These are phyloP conservation scores for Gynandropsis gynandra DNA, from an alignment of 345 rosid genomes.

Conservation along the genomic window DNA sequence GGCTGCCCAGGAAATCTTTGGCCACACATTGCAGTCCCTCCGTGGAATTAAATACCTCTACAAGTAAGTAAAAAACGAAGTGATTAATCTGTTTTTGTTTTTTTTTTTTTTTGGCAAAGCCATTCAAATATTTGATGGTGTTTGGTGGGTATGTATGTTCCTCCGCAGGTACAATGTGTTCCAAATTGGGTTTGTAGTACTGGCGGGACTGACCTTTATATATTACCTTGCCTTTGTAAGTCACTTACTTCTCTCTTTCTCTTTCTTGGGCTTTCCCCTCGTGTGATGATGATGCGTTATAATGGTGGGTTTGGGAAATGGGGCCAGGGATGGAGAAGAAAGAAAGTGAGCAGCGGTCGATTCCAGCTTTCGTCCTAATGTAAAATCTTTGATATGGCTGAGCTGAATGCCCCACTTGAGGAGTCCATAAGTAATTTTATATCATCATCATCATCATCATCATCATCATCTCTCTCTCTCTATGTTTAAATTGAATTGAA, in stretches of 20 bases:
- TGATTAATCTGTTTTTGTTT: too few relatives aligned
- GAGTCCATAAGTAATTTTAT: constrained; percentile 12
- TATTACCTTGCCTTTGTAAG: constrained; percentile 87
- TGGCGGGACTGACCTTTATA: constrained; percentile 82
- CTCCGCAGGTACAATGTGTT: constrained; percentile 82
- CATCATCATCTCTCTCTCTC: too few relatives aligned
- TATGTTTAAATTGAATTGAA: too few relatives aligned
- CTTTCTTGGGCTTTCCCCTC: background rate
- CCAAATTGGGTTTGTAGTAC: constrained; percentile 68
- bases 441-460: constrained; percentile 1
- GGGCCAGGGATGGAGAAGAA: constrained; percentile 98
- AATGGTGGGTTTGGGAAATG: too few relatives aligned
- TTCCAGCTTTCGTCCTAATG: constrained; percentile 67
- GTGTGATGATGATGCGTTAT: background rate
- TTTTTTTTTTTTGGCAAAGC: too few relatives aligned
- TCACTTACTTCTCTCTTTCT: background rate
- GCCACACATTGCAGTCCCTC: constrained; percentile 96
- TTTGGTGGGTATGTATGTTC: too few relatives aligned
- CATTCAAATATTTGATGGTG: too few relatives aligned
- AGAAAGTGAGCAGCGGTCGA: constrained; percentile 60
- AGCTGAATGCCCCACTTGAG: constrained; percentile 11
- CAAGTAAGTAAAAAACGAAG: constrained; percentile 90
- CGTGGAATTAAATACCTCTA: constrained; percentile 86
- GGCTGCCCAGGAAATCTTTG: constrained; percentile 96
- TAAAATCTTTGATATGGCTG: background rate